A percentile compares a stretch with the other conserved stretches of the same genome.
Evolutionary conservation across 2,329 filamentous ascomycete genomes (phyloP).

Genomic region (Aureobasidium sp.): DNA sequence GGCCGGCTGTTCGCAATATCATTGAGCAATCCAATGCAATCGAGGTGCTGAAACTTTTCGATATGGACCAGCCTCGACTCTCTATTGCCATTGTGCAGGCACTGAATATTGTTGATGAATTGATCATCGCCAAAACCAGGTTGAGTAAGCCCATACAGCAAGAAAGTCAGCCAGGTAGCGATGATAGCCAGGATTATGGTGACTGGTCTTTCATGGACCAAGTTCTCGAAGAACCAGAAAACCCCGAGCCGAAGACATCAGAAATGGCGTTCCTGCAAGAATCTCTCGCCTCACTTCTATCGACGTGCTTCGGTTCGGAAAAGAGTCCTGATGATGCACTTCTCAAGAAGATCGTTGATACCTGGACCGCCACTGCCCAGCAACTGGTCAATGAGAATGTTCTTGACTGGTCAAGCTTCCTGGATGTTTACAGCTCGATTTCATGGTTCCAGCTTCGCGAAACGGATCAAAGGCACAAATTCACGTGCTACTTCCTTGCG

Average conservation of each 20-base stretch:
- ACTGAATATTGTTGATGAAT: slow-evolving; percentile 40
- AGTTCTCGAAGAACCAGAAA: slow-evolving; percentile 6
- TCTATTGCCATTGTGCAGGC: slow-evolving; percentile 43
- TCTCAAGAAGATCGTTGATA: slow-evolving; percentile 46
- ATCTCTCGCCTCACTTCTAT: slow-evolving; percentile 48
- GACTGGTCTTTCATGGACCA: slow-evolving; percentile 51
- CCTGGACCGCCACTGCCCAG: slow-evolving; percentile 48
- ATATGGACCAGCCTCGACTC: slow-evolving; percentile 35
- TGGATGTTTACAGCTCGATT: slow-evolving; percentile 47
- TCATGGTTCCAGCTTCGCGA: slow-evolving; percentile 43
- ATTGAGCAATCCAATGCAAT: slow-evolving; percentile 35
- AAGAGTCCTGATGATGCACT: slow-evolving; percentile 47
- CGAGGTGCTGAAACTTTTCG: slow-evolving; percentile 46
- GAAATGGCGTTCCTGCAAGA: slow-evolving; percentile 41
- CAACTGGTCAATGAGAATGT: slow-evolving; percentile 40
- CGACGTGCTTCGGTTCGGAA: slow-evolving; percentile 56
- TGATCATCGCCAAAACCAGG: slow-evolving; percentile 28
- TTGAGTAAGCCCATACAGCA: slow-evolving; percentile 14
- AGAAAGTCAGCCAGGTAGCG: slow-evolving; percentile 35
- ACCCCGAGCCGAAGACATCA: background rate
- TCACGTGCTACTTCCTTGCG: slow-evolving; percentile 39
- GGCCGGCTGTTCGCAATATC: slow-evolving; percentile 25
- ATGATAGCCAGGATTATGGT: slow-evolving; percentile 60
- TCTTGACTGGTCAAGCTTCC: slow-evolving; percentile 48
- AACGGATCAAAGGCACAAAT: slow-evolving; percentile 41